phyloP scores from a whole-genome alignment of 2,329 filamentous ascomycete genomes.

The Curvularia hawaiiensis region DNA sequence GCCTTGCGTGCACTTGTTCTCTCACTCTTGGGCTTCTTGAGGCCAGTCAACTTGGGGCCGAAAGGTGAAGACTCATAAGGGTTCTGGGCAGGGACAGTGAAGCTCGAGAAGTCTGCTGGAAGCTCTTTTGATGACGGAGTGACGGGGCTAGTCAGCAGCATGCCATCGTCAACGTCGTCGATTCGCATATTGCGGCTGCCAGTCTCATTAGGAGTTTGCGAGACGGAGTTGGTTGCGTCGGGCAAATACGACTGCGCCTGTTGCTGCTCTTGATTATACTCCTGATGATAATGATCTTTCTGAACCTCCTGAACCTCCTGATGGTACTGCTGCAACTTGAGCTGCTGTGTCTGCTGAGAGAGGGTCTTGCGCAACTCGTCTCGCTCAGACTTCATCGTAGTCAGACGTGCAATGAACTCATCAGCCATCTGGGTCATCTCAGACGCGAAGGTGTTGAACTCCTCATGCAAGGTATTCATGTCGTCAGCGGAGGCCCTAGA shows the following conservation, averaged over 20 bases:
- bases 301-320: no score
- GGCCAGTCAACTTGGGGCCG: not conserved
- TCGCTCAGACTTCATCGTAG: conserved; percentile 81
- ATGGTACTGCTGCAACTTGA: no score
- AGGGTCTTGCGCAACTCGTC: conserved; percentile 51
- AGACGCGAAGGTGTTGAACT: conserved; percentile 4
- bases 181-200: not conserved
- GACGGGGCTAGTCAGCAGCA: conserved; percentile 1
- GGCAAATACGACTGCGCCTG: not conserved
- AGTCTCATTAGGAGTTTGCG: not conserved
- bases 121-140: not conserved
- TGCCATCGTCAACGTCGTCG: not conserved
- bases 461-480: not conserved
- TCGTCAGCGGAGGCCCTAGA: no score
- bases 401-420: conserved; percentile 85
- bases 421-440: not conserved
- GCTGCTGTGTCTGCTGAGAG: not conserved
- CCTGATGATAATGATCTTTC: no score
- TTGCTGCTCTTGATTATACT: no score
- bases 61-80: not conserved
- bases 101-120: not conserved
- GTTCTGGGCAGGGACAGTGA: not conserved
- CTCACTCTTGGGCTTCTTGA: not conserved
- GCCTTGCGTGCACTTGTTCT: conserved; percentile 16
- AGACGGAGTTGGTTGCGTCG: no score